Evolutionary conservation across 495 filamentous ascomycete genomes (phyloP), one percentile per base, ranked within the genome.

Genomic region (Annulohypoxylon stygium): DNA sequence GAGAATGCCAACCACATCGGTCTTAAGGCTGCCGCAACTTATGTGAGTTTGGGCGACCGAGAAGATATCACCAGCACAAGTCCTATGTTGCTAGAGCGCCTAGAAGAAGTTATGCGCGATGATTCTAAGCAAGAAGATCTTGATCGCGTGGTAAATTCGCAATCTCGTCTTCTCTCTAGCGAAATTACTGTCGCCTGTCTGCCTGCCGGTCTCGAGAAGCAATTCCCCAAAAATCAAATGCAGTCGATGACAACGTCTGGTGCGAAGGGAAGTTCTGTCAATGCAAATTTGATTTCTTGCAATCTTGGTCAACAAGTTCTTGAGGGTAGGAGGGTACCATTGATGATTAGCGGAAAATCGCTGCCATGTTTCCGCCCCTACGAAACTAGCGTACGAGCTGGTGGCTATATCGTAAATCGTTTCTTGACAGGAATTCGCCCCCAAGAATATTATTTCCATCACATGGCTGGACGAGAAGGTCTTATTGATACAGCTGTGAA

Each of bases 401-500:
- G 96, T 71, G 97, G 97, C 33, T 99, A 97, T 79, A 91, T 99
- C 61, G 91, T 91, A 36, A 91, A 97, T 80, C 94, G 97, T 78
- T 99, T 98, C 88, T 93, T 99, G 88, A 98, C 97, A 14, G 97
- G 97, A 62, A 93, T 99, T 65, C 90, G 95, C 65, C 97, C 97
- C 26, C 97, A 99, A 79, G 97, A 98, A 79, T 98, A 97, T 81
- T 99, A 93, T 82, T 99, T 99, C 88, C 97, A 99, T 88, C 93
- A 95, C 78, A 99, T 99, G 97, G 95, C 95, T 75, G 97, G 97
- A 78, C 90, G 97, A 81, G 97, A 99, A 85, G 97, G 97, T 85
- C 85, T 99, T 74, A 98, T 99, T 82, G 97, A 99, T 88, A 99
- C 97, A 45, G 97, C 97, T 65, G 97, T 99, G 74, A 99, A 99